phyloP scores from a whole-genome alignment of 345 rosid genomes.

The Lumnitzera racemosa region DNA sequence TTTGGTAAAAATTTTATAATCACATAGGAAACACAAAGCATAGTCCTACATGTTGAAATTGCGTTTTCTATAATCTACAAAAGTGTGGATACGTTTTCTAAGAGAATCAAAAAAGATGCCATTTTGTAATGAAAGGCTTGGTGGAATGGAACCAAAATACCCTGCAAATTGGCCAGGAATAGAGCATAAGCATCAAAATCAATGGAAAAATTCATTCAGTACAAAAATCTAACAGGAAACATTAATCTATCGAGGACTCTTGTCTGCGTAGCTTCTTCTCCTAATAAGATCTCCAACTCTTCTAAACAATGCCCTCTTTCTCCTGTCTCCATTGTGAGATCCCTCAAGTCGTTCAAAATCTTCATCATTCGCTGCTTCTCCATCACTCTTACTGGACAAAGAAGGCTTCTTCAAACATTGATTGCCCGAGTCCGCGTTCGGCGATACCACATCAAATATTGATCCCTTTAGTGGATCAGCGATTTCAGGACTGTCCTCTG shows the following conservation, averaged over 20 bases:
- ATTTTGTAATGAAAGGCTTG: no score
- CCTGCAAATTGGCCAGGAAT: no score
- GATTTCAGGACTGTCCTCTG: slow-evolving; percentile 11
- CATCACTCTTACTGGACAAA: slow-evolving; percentile 30
- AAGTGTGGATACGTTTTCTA: no score
- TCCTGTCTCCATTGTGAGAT: slow-evolving; percentile 46
- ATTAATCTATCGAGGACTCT: slow-evolving; percentile 12
- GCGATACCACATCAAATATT: slow-evolving; percentile 58
- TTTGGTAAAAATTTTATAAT: no score
- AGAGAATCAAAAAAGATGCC: no score
- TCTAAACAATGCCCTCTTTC: slow-evolving; percentile 61
- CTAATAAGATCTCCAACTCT: slow-evolving; percentile 67
- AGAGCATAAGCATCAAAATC: neutral
- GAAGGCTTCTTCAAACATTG: slow-evolving; percentile 41
- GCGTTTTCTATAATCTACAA: no score
- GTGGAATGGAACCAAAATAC: no score
- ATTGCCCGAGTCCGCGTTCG: slow-evolving; percentile 13
- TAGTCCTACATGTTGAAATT: no score
- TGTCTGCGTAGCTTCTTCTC: slow-evolving; percentile 32
- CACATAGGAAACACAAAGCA: no score
- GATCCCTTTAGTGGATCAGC: slow-evolving; percentile 62
- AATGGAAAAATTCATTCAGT: neutral
- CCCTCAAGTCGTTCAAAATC: slow-evolving; percentile 42
- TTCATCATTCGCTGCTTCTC: slow-evolving; percentile 29
- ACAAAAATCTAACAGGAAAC: neutral